Percentiles rank a stretch among this genome's conserved stretches.
phyloP scores from a whole-genome alignment of 2,329 filamentous ascomycete genomes.

The Cladophialophora carrionii region DNA sequence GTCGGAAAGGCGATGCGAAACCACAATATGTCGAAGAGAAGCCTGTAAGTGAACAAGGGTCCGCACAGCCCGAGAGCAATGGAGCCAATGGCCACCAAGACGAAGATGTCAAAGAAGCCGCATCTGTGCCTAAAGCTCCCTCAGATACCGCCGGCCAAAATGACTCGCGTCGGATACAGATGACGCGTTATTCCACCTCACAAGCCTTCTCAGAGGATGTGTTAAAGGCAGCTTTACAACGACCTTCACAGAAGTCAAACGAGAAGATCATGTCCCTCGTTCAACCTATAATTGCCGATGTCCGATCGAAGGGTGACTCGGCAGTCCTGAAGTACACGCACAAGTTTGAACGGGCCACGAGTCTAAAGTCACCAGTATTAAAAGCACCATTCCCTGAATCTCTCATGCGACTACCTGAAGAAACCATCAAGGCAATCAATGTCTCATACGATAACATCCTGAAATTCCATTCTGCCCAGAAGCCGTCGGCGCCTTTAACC shows the following conservation, averaged over 20 bases:
- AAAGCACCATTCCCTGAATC: slow-evolving; percentile 83
- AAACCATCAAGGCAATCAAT: slow-evolving; percentile 92
- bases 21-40: slow-evolving; percentile 81
- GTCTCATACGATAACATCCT: slow-evolving; percentile 91
- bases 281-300: slow-evolving; percentile 85
- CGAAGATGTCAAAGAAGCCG: slow-evolving; percentile 49
- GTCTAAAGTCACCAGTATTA: slow-evolving; percentile 83
- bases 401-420: slow-evolving; percentile 80
- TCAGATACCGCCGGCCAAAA: slow-evolving; percentile 55
- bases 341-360: slow-evolving; percentile 96
- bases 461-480: slow-evolving; percentile 90
- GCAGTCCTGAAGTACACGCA: slow-evolving; percentile 91
- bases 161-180: slow-evolving; percentile 68
- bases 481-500: slow-evolving; percentile 75
- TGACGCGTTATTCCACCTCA: slow-evolving; percentile 75
- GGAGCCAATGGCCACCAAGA: slow-evolving; percentile 30
- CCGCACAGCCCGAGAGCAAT: slow-evolving; percentile 34
- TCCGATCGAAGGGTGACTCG: slow-evolving; percentile 80
- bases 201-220: slow-evolving; percentile 53
- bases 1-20: slow-evolving; percentile 91
- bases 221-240: slow-evolving; percentile 74
- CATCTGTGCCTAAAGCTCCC: slow-evolving; percentile 57
- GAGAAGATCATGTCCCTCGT: slow-evolving; percentile 91
- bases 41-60: slow-evolving; percentile 43
- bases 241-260: slow-evolving; percentile 92